Evolutionary conservation across 164 flowering plant genomes (phyloP), one percentile per base, ranked within the genome.

Genomic region (Nymphaea thermarum): DNA sequence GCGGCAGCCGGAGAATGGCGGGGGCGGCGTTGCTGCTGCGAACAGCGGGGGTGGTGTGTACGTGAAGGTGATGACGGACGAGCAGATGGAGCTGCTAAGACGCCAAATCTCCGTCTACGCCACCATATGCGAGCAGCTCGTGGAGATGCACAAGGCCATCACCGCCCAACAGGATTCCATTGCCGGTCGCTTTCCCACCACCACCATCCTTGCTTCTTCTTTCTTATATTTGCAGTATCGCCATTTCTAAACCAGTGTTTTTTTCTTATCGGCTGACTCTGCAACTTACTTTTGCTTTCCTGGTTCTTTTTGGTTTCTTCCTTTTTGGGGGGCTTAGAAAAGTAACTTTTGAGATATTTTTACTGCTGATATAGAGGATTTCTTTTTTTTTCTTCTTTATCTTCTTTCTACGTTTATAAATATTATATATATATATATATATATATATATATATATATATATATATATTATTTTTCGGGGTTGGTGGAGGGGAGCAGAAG

Each of bases 51-150:
- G 43, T 70, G 65, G 25, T 4, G 44, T 79, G 77, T 77, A 67
- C 51, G 81, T 82, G 73, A 88, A 83, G 60, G 96, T 91, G 70
- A 91, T 91, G 94, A 92, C 94, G 2, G 98, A 92, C 17, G 98
- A 92, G 68, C 98, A 92, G 74, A 75, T 92, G 84, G 94, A 92
- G 70, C 66, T 85, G 18, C 80, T 92, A 2, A 67, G 89, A 12
- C 75, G 73, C 43, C 98, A 91, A 79, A 89, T 91, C 64, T 80
- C 92, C 43, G 84, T 80, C 59, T 91, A 89, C 64, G 85, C 89
- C 15, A 75, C 90, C 76, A 87, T 91, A 59, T 89, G 87, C 67
- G 89, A 91, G 44, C 85, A 82, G 70, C 96, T 91, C 57, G 88
- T 88, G 16, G 86, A 86, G 80, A 79, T 88, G 89, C 94, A 89